phyloP scores from a whole-genome alignment of 306 rosid genomes.

The Dalbergia cultrata region DNA sequence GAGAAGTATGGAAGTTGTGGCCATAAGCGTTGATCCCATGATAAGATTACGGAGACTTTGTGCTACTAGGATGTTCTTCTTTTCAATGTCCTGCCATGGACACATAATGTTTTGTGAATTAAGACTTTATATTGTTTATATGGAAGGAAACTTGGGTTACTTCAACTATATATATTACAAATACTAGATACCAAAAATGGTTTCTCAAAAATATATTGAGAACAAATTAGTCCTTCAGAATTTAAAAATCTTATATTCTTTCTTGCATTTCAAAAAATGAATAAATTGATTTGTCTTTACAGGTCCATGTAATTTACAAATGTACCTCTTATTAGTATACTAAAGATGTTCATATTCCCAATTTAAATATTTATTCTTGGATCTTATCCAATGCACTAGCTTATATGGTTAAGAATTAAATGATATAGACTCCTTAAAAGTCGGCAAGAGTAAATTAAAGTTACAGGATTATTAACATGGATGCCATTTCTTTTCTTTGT shows the following conservation, averaged over 20 bases:
- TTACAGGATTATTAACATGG: background rate
- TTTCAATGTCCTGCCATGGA: slow-evolving; percentile 81
- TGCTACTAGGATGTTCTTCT: slow-evolving; percentile 86
- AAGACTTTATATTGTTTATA: background rate
- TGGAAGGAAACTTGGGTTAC: background rate
- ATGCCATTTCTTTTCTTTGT: background rate
- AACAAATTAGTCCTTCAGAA: too few species aligned
- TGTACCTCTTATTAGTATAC: too few species aligned
- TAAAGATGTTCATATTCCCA: too few species aligned
- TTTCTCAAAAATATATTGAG: too few species aligned
- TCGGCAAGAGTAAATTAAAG: background rate
- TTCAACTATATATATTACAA: background rate
- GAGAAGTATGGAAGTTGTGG: slow-evolving; percentile 86
- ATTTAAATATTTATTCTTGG: too few species aligned
- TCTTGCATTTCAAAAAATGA: too few species aligned
- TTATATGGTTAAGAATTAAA: background rate
- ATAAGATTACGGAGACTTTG: slow-evolving; percentile 82
- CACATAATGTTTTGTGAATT: background rate
- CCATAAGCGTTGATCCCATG: slow-evolving; percentile 95
- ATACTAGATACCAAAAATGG: too few species aligned
- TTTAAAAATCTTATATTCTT: too few species aligned
- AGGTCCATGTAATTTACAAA: too few species aligned
- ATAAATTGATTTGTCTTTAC: too few species aligned
- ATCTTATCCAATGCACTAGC: too few species aligned
- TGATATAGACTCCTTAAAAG: too few species aligned